phyloP scores from a whole-genome alignment of 192 early-diverging fungal genomes.

The Coemansia sp. region DNA sequence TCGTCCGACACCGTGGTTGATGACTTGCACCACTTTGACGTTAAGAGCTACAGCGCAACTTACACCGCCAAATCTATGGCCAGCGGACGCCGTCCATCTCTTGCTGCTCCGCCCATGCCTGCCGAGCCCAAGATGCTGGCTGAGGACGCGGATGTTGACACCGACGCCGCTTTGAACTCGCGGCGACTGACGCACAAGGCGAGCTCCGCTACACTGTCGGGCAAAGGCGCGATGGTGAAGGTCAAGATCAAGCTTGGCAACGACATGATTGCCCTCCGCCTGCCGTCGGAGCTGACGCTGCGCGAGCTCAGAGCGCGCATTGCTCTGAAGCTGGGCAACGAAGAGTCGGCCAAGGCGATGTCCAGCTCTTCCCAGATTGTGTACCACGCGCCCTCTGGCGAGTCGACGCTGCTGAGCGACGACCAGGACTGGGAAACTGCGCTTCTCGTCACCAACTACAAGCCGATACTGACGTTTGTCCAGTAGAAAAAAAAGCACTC shows the following conservation, averaged over 20 bases:
- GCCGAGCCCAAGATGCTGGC: conserved; percentile 46
- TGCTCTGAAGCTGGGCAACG: conserved; percentile 58
- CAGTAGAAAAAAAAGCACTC: conserved; percentile 17
- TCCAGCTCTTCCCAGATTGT: conserved; percentile 27
- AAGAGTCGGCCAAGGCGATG: neutral
- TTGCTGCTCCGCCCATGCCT: conserved; percentile 24
- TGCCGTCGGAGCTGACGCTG: conserved; percentile 63
- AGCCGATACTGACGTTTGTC: conserved; percentile 46
- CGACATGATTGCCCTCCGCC: conserved; percentile 75
- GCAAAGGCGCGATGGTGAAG: conserved; percentile 57
- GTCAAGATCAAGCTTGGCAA: conserved; percentile 71
- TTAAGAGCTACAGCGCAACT: conserved; percentile 12
- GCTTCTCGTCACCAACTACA: conserved; percentile 42
- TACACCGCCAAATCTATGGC: conserved; percentile 12
- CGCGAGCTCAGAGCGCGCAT: conserved; percentile 63
- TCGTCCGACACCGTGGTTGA: conserved; percentile 44
- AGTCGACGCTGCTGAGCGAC: conserved; percentile 34
- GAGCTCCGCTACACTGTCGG: conserved; percentile 29
- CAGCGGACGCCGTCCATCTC: conserved; percentile 6
- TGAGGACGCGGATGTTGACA: neutral
- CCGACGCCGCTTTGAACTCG: neutral
- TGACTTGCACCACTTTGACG: conserved; percentile 8
- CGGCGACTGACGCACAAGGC: conserved; percentile 44
- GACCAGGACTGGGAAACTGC: conserved; percentile 50
- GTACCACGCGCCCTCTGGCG: conserved; percentile 56